A percentile compares a stretch with the other conserved stretches of the same genome.
Evolutionary conservation across 768 basidiomycete species (phyloP).

Genomic region (Russula sp.): DNA sequence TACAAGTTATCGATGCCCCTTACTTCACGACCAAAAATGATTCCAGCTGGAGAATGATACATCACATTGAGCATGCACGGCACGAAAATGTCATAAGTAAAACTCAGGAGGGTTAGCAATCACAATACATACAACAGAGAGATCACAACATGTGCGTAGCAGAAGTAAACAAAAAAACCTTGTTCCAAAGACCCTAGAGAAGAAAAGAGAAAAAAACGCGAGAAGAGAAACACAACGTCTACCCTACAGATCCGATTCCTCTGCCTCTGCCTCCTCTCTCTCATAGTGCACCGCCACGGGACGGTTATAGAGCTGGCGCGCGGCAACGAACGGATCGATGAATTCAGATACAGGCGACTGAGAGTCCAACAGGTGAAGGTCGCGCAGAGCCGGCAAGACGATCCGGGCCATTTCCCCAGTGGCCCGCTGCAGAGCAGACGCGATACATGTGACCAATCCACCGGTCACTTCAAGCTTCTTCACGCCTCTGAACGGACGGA

Average conservation of each 20-base stretch:
- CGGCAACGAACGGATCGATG: conserved; percentile 7
- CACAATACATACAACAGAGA: background rate
- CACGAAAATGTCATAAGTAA: background rate
- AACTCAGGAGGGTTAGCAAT: background rate
- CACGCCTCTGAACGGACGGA: background rate
- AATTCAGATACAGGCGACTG: background rate
- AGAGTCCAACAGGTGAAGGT: background rate
- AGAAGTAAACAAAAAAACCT: background rate
- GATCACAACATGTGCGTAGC: background rate
- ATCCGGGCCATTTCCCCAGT: conserved; percentile 7
- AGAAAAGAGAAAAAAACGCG: background rate
- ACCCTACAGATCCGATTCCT: background rate
- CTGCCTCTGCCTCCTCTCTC: background rate
- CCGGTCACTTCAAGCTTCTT: conserved; percentile 3
- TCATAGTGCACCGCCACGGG: conserved; percentile 1
- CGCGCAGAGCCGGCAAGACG: conserved; percentile 6
- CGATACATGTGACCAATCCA: background rate
- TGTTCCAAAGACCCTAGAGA: background rate
- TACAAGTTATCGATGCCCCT: too few relatives aligned
- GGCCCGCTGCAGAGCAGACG: background rate
- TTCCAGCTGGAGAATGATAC: too few relatives aligned
- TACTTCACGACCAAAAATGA: too few relatives aligned
- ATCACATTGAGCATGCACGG: background rate
- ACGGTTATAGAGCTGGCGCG: background rate
- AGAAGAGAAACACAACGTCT: background rate